These are phyloP conservation scores for Fraxinus quadrangulata DNA, from an alignment of 257 asterid species.

Conservation along the genomic window DNA sequence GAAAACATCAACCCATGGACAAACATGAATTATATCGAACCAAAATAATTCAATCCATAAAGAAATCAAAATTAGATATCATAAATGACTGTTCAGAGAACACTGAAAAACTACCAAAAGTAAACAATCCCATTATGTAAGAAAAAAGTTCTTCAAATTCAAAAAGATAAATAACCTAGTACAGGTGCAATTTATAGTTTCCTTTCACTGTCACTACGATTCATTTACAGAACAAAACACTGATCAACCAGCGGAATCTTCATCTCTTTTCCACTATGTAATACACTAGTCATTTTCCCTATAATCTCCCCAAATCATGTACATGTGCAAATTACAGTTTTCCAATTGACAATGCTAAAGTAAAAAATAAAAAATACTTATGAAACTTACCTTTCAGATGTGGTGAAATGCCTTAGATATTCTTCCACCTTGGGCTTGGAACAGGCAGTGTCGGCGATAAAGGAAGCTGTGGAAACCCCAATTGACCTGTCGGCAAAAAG, in stretches of 20 bases:
- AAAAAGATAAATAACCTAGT: constrained; percentile 14
- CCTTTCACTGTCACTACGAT: constrained; percentile 35
- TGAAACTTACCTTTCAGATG: constrained; percentile 45
- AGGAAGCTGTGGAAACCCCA: constrained; percentile 76
- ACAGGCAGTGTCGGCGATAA: constrained; percentile 74
- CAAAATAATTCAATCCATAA: neutral
- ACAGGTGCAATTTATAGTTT: constrained; percentile 26
- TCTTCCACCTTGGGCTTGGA: constrained; percentile 74
- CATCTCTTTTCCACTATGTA: constrained; percentile 32
- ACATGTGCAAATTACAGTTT: constrained; percentile 46
- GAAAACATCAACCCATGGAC: neutral
- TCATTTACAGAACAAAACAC: constrained; percentile 48
- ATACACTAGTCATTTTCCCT: constrained; percentile 34
- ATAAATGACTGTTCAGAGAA: neutral
- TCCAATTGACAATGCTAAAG: constrained; percentile 31
- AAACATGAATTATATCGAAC: neutral
- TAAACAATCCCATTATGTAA: neutral
- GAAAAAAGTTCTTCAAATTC: neutral
- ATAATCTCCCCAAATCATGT: constrained; percentile 51
- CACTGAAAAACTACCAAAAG: neutral
- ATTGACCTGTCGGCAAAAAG: constrained; percentile 68
- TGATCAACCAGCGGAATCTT: constrained; percentile 29
- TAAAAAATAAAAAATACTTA: constrained; percentile 28
- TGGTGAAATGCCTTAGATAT: constrained; percentile 36
- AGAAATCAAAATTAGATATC: neutral